phyloP scores from a whole-genome alignment of 352 stramenopile species.

The Pythium grandisporangium region DNA sequence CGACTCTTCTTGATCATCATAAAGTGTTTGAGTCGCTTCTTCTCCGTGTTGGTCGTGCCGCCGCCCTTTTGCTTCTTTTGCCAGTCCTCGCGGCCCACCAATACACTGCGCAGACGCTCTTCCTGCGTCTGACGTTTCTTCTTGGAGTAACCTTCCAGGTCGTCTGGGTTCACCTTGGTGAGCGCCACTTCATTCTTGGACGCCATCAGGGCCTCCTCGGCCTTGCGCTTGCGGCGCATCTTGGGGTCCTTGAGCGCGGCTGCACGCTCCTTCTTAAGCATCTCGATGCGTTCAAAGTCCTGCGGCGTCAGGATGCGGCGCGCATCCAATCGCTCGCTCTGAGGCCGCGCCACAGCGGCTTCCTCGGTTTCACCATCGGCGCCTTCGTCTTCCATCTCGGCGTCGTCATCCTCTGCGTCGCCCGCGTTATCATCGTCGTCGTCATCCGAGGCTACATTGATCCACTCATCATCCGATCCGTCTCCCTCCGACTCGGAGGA shows the following conservation, averaged over 20 bases:
- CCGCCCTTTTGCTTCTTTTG: slow-evolving; percentile 88
- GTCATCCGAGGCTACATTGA: slow-evolving; percentile 50
- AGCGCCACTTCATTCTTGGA: slow-evolving; percentile 27
- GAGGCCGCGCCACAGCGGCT: slow-evolving; percentile 14
- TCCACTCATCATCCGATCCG: slow-evolving; percentile 54
- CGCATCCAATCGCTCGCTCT: slow-evolving; percentile 80
- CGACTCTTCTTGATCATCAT: slow-evolving; percentile 96
- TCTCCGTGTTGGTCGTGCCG: slow-evolving; percentile 97
- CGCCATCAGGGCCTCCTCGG: slow-evolving; percentile 41
- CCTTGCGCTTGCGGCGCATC: slow-evolving; percentile 69
- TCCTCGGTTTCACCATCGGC: slow-evolving; percentile 38
- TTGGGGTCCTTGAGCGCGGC: slow-evolving; percentile 76
- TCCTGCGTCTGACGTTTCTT: slow-evolving; percentile 86
- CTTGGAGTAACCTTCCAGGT: slow-evolving; percentile 84
- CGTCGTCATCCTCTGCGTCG: slow-evolving; percentile 26
- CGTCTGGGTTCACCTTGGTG: slow-evolving; percentile 65
- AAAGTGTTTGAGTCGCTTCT: slow-evolving; percentile 96
- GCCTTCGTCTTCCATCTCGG: slow-evolving; percentile 35
- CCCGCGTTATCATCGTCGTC: slow-evolving; percentile 51
- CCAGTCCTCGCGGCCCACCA: slow-evolving; percentile 89
- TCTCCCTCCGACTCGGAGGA: slow-evolving; percentile 55
- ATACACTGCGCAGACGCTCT: slow-evolving; percentile 68
- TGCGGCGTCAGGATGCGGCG: slow-evolving; percentile 84
- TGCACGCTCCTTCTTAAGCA: slow-evolving; percentile 86
- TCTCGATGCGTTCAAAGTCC: slow-evolving; percentile 86